A percentile compares a stretch with the other conserved stretches of the same genome.
Evolutionary conservation across 2,329 filamentous ascomycete genomes (phyloP).

Genomic region (Diaporthe aspalathi): DNA sequence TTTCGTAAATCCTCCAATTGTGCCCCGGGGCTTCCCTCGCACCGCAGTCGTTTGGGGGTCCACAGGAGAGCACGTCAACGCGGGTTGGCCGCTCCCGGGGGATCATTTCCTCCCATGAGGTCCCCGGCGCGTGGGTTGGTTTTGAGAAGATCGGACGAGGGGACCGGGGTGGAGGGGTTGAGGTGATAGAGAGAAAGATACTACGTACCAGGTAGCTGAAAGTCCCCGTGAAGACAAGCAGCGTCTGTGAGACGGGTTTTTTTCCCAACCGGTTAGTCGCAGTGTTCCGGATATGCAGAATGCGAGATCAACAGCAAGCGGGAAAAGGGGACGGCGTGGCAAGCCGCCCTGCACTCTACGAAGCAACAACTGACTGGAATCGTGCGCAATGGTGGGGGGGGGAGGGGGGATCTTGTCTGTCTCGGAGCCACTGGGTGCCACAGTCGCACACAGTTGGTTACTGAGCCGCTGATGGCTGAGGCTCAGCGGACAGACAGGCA

Average conservation of each 20-base stretch:
- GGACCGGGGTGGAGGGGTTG: background rate
- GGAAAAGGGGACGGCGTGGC: conserved; percentile 17
- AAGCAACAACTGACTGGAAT: conserved; percentile 47
- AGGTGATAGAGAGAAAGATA: background rate
- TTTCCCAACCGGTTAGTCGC: conserved; percentile 46
- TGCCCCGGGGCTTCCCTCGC: background rate
- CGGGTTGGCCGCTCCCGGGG: background rate
- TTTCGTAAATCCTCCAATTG: conserved; percentile 44
- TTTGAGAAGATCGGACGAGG: background rate
- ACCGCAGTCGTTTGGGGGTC: conserved; percentile 13
- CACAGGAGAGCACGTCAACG: conserved; percentile 10
- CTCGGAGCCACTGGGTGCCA: conserved; percentile 18
- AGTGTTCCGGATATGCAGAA: conserved; percentile 48
- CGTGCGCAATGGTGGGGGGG: conserved; percentile 1
- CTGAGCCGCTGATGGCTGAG: conserved; percentile 22
- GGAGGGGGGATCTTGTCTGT: no score
- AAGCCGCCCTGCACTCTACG: conserved; percentile 27
- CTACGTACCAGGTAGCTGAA: conserved; percentile 85
- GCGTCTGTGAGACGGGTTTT: conserved; percentile 65
- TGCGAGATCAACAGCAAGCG: conserved; percentile 45
- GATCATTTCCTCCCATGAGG: background rate
- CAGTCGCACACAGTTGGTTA: conserved; percentile 13
- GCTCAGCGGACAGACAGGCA: background rate
- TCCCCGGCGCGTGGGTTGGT: background rate
- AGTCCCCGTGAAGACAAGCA: conserved; percentile 84